Conservation (phyloP, 495 filamentous ascomycete genomes). For the Lepraria neglecta region DNA sequence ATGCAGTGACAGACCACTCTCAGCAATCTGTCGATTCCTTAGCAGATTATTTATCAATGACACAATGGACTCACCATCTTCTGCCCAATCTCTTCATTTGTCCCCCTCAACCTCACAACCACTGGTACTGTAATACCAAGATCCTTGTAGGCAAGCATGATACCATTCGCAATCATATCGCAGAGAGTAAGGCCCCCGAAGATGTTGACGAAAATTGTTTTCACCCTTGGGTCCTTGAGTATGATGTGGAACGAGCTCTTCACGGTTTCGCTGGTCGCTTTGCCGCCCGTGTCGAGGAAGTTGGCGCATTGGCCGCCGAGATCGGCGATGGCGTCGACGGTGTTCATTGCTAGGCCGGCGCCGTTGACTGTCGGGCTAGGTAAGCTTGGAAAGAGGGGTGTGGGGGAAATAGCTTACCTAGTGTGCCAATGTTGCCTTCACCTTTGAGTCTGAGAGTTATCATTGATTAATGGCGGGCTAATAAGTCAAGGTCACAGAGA, state of each 20-base stretch:
- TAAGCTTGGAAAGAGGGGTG: conserved; percentile 5
- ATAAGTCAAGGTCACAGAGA: not conserved
- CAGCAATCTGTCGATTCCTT: conserved; percentile 48
- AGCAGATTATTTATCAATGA: not conserved
- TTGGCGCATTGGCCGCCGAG: conserved; percentile 65
- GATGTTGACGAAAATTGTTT: conserved; percentile 79
- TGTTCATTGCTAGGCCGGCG: conserved; percentile 90
- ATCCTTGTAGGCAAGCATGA: conserved; percentile 71
- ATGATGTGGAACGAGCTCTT: conserved; percentile 69
- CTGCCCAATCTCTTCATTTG: conserved; percentile 71
- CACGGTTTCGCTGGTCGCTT: conserved; percentile 80
- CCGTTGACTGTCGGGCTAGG: conserved; percentile 58
- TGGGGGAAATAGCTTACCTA: conserved; percentile 36
- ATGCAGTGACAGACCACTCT: conserved; percentile 65
- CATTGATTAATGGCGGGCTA: not conserved
- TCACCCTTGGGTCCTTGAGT: conserved; percentile 62
- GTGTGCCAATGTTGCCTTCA: conserved; percentile 58
- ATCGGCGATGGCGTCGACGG: conserved; percentile 66
- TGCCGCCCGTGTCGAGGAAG: conserved; percentile 86
- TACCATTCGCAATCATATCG: conserved; percentile 83
- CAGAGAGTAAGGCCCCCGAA: conserved; percentile 80
- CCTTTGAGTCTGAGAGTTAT: conserved; percentile 36
- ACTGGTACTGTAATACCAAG: conserved; percentile 65
- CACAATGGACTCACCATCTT: conserved; percentile 48
- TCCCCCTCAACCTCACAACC: conserved; percentile 77